These are phyloP conservation scores for Pythium dissotocum DNA, from an alignment of 352 stramenopile genomes.

Conservation along the genomic window DNA sequence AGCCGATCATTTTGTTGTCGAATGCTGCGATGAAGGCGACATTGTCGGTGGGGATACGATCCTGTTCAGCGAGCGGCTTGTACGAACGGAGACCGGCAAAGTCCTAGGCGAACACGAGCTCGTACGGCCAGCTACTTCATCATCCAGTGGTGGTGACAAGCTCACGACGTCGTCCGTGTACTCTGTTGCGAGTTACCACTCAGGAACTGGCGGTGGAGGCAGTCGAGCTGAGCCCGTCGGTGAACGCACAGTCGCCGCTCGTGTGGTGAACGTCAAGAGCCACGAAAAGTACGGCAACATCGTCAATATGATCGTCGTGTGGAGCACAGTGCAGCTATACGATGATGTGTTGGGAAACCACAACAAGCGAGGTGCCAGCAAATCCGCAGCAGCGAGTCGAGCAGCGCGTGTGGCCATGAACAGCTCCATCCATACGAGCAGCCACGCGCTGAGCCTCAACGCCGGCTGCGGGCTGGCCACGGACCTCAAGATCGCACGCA, in stretches of 20 bases:
- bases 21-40: constrained; percentile 75
- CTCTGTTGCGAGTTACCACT: constrained; percentile 41
- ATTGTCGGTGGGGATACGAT: constrained; percentile 89
- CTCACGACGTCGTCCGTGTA: constrained; percentile 44
- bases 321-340: constrained; percentile 80
- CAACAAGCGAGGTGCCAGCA: constrained; percentile 7
- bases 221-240: constrained; percentile 40
- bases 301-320: constrained; percentile 68
- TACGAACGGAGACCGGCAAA: constrained; percentile 44
- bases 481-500: constrained; percentile 69
- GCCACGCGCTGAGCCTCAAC: constrained; percentile 31
- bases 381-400: constrained; percentile 16
- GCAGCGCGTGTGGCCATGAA: constrained; percentile 8
- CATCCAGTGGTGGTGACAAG: background rate
- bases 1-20: constrained; percentile 69
- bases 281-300: constrained; percentile 56
- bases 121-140: constrained; percentile 12
- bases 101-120: constrained; percentile 34
- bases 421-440: constrained; percentile 41
- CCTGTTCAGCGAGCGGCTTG: constrained; percentile 91
- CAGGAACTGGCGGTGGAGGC: constrained; percentile 9
- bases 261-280: constrained; percentile 34
- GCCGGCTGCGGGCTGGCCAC: constrained; percentile 34
- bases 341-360: constrained; percentile 33
- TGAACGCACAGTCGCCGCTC: constrained; percentile 74